Evolutionary conservation across 2,329 filamentous ascomycete species (phyloP).

Genomic region (Diaporthe sp.): DNA sequence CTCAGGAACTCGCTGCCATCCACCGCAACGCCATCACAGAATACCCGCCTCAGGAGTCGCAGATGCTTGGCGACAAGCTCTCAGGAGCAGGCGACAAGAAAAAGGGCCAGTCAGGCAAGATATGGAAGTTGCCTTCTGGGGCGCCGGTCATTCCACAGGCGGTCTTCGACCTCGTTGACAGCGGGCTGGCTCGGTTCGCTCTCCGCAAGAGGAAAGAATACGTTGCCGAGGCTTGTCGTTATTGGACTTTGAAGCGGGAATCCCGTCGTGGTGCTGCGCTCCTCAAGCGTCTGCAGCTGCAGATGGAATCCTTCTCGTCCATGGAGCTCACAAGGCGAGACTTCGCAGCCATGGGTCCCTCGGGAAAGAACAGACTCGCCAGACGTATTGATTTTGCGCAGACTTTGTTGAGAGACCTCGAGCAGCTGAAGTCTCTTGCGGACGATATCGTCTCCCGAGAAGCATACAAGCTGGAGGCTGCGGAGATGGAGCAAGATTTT

Average conservation of each 20-base stretch:
- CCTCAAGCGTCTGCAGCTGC: constrained; percentile 90
- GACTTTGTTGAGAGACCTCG: constrained; percentile 79
- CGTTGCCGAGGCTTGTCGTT: constrained; percentile 91
- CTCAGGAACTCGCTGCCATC: constrained; percentile 81
- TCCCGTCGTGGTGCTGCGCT: constrained; percentile 90
- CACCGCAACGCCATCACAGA: constrained; percentile 72
- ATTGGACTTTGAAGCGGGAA: constrained; percentile 97
- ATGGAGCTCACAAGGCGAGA: constrained; percentile 97
- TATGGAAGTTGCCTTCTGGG: constrained; percentile 94
- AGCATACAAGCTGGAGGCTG: constrained; percentile 78
- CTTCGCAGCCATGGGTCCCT: constrained; percentile 93
- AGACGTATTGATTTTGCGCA: constrained; percentile 91
- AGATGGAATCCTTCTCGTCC: constrained; percentile 95
- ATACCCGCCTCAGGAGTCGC: constrained; percentile 82
- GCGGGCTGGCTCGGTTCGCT: constrained; percentile 83
- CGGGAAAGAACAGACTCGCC: constrained; percentile 80
- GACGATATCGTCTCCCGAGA: constrained; percentile 81
- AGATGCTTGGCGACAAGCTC: constrained; percentile 85
- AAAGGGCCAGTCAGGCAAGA: constrained; percentile 74
- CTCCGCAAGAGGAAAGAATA: constrained; percentile 90
- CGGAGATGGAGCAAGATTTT: constrained; percentile 80
- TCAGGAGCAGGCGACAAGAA: constrained; percentile 81
- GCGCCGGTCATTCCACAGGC: constrained; percentile 93
- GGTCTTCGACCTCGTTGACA: constrained; percentile 87
- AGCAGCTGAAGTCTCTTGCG: constrained; percentile 77